Evolutionary conservation across 2,329 filamentous ascomycete species (phyloP).

Genomic region (Penicillium sp.): DNA sequence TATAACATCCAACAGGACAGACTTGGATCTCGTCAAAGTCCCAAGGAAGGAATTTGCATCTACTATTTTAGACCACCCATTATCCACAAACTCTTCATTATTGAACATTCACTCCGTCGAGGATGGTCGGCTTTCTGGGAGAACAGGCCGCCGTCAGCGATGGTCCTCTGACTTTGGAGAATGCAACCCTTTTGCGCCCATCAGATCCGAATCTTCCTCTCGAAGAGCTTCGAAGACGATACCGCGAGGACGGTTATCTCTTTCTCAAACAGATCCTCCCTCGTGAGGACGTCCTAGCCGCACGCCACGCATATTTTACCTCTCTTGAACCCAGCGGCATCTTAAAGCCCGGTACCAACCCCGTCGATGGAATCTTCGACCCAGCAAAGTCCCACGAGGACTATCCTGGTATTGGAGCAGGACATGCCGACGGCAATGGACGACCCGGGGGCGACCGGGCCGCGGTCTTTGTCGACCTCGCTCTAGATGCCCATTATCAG

Average conservation of each 20-base stretch:
- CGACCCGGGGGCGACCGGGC: constrained; percentile 42
- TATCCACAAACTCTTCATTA: too few species aligned
- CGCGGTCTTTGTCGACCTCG: constrained; percentile 44
- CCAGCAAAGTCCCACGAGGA: constrained; percentile 36
- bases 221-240: constrained; percentile 44
- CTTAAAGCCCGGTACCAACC: constrained; percentile 47
- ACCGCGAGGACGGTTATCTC: constrained; percentile 49
- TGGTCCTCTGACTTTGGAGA: constrained; percentile 41
- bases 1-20: too few species aligned
- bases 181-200: constrained; percentile 39
- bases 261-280: constrained; percentile 52
- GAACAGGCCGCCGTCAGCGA: constrained; percentile 40
- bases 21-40: too few species aligned
- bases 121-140: constrained; percentile 19
- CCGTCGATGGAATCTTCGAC: constrained; percentile 52
- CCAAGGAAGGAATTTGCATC: too few species aligned
- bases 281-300: constrained; percentile 47
- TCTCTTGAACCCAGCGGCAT: constrained; percentile 52
- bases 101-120: not conserved
- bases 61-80: too few species aligned
- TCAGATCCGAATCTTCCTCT: constrained; percentile 43
- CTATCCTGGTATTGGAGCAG: constrained; percentile 52
- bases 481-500: constrained; percentile 49
- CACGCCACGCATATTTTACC: constrained; percentile 50
- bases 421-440: constrained; percentile 41